phyloP scores from a whole-genome alignment of 495 filamentous ascomycete genomes.

The Astrothelium macrocarpum region DNA sequence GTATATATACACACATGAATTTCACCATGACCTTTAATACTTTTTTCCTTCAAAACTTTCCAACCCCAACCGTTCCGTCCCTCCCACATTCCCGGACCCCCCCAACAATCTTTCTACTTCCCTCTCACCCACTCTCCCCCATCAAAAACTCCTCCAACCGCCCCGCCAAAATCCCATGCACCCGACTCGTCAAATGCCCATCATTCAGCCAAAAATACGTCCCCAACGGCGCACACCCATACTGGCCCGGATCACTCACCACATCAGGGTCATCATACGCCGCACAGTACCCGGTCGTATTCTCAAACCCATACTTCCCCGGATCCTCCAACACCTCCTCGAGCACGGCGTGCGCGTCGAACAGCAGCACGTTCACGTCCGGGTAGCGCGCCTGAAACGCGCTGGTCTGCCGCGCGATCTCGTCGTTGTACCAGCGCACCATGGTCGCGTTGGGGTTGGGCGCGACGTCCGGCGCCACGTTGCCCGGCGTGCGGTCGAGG shows the following conservation, averaged over 20 bases:
- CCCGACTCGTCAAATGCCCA: conserved; percentile 41
- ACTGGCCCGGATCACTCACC: conserved; percentile 32
- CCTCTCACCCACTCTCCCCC: not conserved
- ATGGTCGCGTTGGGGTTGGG: conserved; percentile 41
- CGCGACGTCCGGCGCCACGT: conserved; percentile 21
- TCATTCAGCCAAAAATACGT: conserved; percentile 47
- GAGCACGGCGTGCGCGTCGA: conserved; percentile 38
- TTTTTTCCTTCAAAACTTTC: not conserved
- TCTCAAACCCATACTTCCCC: conserved; percentile 36
- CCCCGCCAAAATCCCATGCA: conserved; percentile 34
- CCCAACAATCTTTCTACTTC: not conserved
- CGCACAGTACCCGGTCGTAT: conserved; percentile 42
- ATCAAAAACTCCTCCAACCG: conserved; percentile 28
- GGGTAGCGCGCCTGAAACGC: conserved; percentile 20
- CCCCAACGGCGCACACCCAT: conserved; percentile 40
- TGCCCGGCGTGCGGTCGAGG: conserved; percentile 37
- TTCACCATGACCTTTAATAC: too few relatives aligned
- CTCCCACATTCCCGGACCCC: too few relatives aligned
- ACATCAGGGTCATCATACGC: conserved; percentile 44
- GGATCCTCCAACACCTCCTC: conserved; percentile 39
- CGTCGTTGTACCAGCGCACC: conserved; percentile 35
- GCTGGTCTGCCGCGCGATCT: conserved; percentile 25
- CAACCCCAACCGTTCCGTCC: not conserved
- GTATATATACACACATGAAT: conserved; percentile 1
- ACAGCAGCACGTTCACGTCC: conserved; percentile 35